Base-by-base conservation (phyloP, 441 rosid species). In the Croton setiger region DNA sequence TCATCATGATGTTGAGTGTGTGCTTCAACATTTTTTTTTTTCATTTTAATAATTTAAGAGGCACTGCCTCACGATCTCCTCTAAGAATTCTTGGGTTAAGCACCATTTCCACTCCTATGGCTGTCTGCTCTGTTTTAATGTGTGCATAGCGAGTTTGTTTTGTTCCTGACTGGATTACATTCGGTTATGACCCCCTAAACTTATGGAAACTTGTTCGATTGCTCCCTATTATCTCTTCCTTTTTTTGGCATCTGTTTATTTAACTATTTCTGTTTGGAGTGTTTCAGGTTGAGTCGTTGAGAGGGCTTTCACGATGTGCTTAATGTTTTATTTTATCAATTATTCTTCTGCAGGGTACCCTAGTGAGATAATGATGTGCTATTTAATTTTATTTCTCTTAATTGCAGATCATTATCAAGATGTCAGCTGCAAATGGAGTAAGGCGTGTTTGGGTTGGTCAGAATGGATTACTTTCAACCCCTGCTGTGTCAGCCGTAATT, bases 401-500 rank as follows among this genome's bases (percentile, higher is more conserved):
- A 64, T 52, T 81, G 64, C 67, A 95, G 98, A 87, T 90, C 63
- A 95, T 92, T 58, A 80, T 85, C 66, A 95, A 92, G 84, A 85
- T 95, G 93, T 77, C 98, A 20, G 99, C 98, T 75, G 99, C 91
- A 79, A 95, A 89, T 81, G 98, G 99, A 76, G 99, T 86, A 60
- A 78, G 96, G 41, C 89, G 95, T 69, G 73, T 95, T 70, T 95
- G 99, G 98, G 92, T 90, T 75, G 98, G 98, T 72, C 93, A 92
- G 80, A 85, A 92, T 72, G 90, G 92, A 68, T 85, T 95, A 79
- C 88, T 95, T 77, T 92, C 99, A 75, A 90, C 98, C 78, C 99
- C 99, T 77, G 98, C 98, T 71, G 98, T 95, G 67, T 95, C 99
- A 56, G 97, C 90, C 74, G 97, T 92, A 59, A 90, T 95, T 51